Evolutionary conservation across 768 basidiomycete species (phyloP).

Genomic region (Glaciozyma antarctica): DNA sequence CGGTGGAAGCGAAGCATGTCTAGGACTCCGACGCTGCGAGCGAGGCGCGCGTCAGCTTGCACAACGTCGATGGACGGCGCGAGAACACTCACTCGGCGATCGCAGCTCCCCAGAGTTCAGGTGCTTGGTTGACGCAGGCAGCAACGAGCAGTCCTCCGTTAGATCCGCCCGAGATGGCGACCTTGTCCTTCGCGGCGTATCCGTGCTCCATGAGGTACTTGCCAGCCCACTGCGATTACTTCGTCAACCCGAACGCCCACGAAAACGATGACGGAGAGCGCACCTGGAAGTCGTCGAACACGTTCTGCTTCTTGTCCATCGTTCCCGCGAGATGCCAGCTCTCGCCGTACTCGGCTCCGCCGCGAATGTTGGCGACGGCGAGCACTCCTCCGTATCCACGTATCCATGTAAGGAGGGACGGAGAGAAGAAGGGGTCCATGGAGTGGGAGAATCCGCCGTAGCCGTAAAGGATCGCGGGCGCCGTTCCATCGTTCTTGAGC

Average conservation of each 20-base stretch:
- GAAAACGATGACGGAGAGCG: too few species aligned
- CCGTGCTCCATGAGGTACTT: constrained; percentile 64
- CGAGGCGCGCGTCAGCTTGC: too few species aligned
- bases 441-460: constrained; percentile 57
- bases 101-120: constrained; percentile 64
- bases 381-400: constrained; percentile 60
- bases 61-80: too few species aligned
- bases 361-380: constrained; percentile 50
- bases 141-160: constrained; percentile 75
- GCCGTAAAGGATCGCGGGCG: constrained; percentile 68
- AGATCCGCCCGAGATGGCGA: constrained; percentile 67
- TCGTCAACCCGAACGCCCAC: too few species aligned
- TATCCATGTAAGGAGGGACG: constrained; percentile 61
- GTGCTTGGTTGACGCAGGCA: constrained; percentile 74
- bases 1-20: constrained; percentile 57
- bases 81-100: constrained; percentile 48
- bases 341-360: constrained; percentile 64
- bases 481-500: constrained; percentile 52
- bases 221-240: constrained; percentile 13
- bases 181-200: constrained; percentile 58
- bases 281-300: constrained; percentile 63
- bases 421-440: constrained; percentile 62
- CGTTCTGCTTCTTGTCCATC: constrained; percentile 53
- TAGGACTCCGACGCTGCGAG: constrained; percentile 54
- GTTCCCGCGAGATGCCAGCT: constrained; percentile 71